Evolutionary conservation across 345 rosid genomes (phyloP), one percentile per base, ranked within the genome.

Genomic region (Geranium brycei): DNA sequence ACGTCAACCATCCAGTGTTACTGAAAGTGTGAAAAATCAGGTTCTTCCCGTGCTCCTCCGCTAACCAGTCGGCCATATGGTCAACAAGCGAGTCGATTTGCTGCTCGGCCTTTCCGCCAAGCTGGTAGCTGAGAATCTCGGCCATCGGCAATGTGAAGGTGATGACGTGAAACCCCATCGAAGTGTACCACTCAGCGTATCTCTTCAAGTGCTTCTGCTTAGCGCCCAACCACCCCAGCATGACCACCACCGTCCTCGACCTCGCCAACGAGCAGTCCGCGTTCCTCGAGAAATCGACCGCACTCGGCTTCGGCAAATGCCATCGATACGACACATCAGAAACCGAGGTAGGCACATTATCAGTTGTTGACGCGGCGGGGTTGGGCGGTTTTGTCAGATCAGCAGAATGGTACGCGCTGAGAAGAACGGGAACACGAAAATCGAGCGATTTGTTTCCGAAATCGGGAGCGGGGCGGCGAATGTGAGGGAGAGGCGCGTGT

Each of bases 1-100:
- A 91, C 96, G 83, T 91, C 70, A 95, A 71, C 99, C 97, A 95
- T 65, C 99, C 99, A 1, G 99, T 95, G 70, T 95, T 95, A 79
- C 99, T 91, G 67, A 95, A 95, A 57, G 96, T 95, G 80, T 93
- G 99, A 75, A 93, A 93, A 72, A 93, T 87, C 14, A 95, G 76
- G 68, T 81, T 91, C 72, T 85, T 88, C 55, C 86, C 90, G 6
- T 72, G 78, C 72, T 89, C 95, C 62, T 84, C 99, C 71, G 90
- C 99, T 76, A 93, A 69, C 95, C 99, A 93, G 64, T 80, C 99
- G 67, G 81, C 82, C 80, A 95, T 74, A 70, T 95, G 97, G 72
- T 85, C 79, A 68, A 85, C 97, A 73, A 95, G 85, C 75, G 80
- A 76, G 57, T 85, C 89, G 1, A 95, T 71, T 57, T 86, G 79